phyloP scores from a whole-genome alignment of 768 basidiomycete species.

The Lactarius hengduanensis region DNA sequence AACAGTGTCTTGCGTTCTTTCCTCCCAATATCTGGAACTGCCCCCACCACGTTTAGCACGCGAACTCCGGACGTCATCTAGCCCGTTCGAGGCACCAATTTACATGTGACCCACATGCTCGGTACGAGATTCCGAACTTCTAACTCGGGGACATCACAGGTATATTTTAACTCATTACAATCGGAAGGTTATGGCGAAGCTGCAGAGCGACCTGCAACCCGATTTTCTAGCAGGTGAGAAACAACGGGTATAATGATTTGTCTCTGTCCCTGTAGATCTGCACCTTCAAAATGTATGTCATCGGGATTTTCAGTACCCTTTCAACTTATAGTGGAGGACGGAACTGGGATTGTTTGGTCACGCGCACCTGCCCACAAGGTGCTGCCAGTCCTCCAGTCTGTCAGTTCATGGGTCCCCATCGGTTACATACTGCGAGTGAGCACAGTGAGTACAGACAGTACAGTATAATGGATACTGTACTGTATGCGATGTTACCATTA shows the following conservation, averaged over 20 bases:
- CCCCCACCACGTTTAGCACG: no score
- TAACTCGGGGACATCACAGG: background rate
- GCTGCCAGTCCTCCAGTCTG: background rate
- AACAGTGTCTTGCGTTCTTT: no score
- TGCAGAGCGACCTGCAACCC: background rate
- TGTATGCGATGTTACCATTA: background rate
- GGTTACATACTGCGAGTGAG: background rate
- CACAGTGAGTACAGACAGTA: background rate
- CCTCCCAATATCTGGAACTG: no score
- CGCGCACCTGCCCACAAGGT: background rate
- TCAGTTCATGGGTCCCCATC: background rate
- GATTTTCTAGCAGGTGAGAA: background rate
- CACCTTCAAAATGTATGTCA: background rate
- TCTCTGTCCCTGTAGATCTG: constrained; percentile 11
- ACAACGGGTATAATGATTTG: background rate
- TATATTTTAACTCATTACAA: background rate
- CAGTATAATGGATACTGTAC: background rate
- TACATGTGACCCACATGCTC: background rate
- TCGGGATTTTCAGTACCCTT: background rate
- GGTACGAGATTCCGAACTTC: background rate
- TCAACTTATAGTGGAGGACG: background rate
- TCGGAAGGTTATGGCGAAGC: background rate
- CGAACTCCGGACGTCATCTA: background rate
- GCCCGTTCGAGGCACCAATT: background rate
- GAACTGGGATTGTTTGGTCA: background rate